These are phyloP conservation scores for Aquanectria penicillioides DNA, from an alignment of 2,329 filamentous ascomycete species.

Conservation along the genomic window DNA sequence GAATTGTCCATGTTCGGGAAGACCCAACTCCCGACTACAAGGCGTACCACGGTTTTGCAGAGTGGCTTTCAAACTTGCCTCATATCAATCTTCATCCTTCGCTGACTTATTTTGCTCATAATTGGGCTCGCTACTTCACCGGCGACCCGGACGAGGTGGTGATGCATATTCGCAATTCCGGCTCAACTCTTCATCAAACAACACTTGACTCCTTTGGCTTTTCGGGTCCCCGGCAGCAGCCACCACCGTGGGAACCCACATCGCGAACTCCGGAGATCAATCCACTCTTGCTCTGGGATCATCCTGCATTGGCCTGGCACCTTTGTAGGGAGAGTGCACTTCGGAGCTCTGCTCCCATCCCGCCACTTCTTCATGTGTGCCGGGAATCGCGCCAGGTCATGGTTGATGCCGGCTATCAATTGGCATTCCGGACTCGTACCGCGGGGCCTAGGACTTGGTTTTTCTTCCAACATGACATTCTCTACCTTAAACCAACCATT, in stretches of 20 bases:
- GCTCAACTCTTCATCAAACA: not conserved
- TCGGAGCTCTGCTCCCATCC: not conserved
- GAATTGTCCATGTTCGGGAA: not conserved
- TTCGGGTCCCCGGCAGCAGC: too few relatives aligned
- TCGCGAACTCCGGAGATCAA: not conserved
- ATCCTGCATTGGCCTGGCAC: not conserved
- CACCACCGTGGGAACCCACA: not conserved
- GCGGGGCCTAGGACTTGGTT: not conserved
- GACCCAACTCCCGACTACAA: not conserved
- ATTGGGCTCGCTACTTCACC: not conserved
- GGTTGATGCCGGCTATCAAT: not conserved
- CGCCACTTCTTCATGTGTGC: not conserved
- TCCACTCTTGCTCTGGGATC: not conserved
- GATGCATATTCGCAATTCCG: not conserved
- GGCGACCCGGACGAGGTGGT: not conserved
- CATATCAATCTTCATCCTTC: not conserved
- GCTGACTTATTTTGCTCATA: not conserved
- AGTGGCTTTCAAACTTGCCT: not conserved
- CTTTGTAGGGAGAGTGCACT: not conserved
- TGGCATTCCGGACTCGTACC: not conserved
- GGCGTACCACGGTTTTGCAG: not conserved
- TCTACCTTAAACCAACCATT: not conserved
- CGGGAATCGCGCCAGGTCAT: not conserved
- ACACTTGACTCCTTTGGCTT: not conserved
- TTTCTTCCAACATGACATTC: not conserved